phyloP scores from a whole-genome alignment of 179 eudicot species.

The Pouteria campechiana region DNA sequence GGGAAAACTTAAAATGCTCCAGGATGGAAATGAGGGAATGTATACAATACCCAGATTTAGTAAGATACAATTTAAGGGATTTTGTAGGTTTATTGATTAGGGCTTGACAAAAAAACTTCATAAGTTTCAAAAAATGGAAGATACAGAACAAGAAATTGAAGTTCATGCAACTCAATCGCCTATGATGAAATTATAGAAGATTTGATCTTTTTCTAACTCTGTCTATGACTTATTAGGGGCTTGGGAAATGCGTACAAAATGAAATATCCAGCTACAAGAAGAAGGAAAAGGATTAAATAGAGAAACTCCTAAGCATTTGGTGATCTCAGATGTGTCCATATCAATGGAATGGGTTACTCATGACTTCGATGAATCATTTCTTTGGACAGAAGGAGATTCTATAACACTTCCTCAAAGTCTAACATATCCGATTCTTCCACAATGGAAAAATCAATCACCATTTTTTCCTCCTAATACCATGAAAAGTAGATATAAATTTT shows the following conservation, averaged over 20 bases:
- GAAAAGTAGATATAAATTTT: too few relatives aligned
- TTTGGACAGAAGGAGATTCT: slow-evolving; percentile 1
- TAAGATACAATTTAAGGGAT: slow-evolving; percentile 2
- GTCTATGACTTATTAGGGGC: slow-evolving; percentile 1
- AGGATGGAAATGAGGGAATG: too few relatives aligned
- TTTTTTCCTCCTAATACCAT: too few relatives aligned
- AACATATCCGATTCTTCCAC: too few relatives aligned
- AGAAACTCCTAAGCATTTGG: slow-evolving; percentile 4
- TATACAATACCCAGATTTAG: too few relatives aligned
- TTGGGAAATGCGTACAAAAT: neutral
- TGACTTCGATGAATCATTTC: slow-evolving; percentile 6
- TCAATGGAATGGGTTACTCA: slow-evolving; percentile 3
- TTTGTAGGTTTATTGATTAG: slow-evolving; percentile 1
- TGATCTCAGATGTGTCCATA: slow-evolving; percentile 3
- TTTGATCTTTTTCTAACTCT: neutral
- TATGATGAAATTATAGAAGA: too few relatives aligned
- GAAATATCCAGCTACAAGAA: slow-evolving; percentile 6
- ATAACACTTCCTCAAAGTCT: neutral
- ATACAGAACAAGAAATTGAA: slow-evolving; percentile 2
- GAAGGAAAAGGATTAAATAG: slow-evolving; percentile 6
- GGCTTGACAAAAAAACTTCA: neutral
- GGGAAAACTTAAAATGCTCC: too few relatives aligned
- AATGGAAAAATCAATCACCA: too few relatives aligned
- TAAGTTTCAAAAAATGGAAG: neutral
- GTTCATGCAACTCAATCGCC: too few relatives aligned